phyloP scores from a whole-genome alignment of 495 filamentous ascomycete genomes.

The Neurospora sp. region DNA sequence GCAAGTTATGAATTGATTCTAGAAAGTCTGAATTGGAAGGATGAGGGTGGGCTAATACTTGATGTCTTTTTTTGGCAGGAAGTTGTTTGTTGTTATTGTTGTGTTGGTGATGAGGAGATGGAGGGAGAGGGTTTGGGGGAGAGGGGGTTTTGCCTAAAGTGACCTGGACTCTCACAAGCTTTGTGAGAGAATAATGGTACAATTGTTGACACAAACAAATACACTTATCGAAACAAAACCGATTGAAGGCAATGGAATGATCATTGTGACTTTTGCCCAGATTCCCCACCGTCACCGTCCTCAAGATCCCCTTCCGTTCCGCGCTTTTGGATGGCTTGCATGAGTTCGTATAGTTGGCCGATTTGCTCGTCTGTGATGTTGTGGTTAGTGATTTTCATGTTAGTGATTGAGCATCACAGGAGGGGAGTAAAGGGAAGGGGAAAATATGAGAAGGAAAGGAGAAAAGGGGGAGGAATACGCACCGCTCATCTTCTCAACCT shows the following conservation, averaged over 20 bases:
- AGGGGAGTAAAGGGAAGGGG: not conserved
- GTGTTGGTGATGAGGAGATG: no score
- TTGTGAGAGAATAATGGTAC: no score
- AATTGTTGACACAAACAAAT: no score
- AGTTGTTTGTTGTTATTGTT: no score
- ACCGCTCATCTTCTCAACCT: conserved; percentile 95
- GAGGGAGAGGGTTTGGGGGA: no score
- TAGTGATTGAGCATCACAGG: not conserved
- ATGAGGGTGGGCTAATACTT: no score
- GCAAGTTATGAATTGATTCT: no score
- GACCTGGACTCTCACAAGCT: no score
- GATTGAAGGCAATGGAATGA: not conserved
- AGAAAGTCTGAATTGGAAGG: no score
- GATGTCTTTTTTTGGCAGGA: no score
- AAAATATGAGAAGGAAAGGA: not conserved
- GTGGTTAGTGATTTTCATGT: conserved; percentile 57
- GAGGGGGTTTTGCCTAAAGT: no score
- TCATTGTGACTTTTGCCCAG: not conserved
- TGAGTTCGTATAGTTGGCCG: conserved; percentile 86
- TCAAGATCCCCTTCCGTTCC: conserved; percentile 30
- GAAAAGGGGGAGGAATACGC: conserved; percentile 18
- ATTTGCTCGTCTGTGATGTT: conserved; percentile 60
- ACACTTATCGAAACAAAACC: no score
- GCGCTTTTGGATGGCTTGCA: conserved; percentile 67
- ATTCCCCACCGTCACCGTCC: not conserved